Evolutionary conservation across 140 eudicot species (phyloP).

Genomic region (Oenanthe javanica): DNA sequence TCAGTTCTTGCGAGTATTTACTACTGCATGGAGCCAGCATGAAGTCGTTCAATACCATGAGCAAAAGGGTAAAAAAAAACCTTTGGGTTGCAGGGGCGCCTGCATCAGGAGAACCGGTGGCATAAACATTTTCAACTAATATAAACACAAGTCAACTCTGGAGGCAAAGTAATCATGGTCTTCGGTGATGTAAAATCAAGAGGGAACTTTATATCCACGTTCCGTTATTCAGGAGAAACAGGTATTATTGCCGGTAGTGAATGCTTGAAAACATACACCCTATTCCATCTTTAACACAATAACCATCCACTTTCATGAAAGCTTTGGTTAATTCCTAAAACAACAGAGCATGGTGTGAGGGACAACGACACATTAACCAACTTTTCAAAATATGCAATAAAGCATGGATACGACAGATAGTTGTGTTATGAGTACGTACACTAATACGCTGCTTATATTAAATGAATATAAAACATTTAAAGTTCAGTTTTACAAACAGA

Average conservation of each 20-base stretch:
- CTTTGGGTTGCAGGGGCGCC: slow-evolving; percentile 38
- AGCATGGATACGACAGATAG: too few relatives aligned
- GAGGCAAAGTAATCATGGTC: slow-evolving; percentile 24
- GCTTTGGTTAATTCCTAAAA: neutral
- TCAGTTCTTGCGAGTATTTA: slow-evolving; percentile 30
- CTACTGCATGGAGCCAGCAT: slow-evolving; percentile 37
- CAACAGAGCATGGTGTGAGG: too few relatives aligned
- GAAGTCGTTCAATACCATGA: slow-evolving; percentile 46
- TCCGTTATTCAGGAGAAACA: slow-evolving; percentile 34
- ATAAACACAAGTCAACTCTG: neutral
- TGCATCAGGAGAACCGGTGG: slow-evolving; percentile 4
- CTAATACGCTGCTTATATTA: too few relatives aligned
- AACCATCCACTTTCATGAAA: slow-evolving; percentile 15
- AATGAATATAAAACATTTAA: too few relatives aligned
- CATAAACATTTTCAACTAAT: neutral
- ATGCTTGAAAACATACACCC: neutral
- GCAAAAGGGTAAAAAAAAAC: slow-evolving; percentile 64
- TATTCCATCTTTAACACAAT: slow-evolving; percentile 13
- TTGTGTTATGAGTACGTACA: too few relatives aligned
- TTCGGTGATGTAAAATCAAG: slow-evolving; percentile 23
- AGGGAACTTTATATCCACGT: slow-evolving; percentile 14
- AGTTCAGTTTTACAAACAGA: too few relatives aligned
- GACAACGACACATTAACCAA: too few relatives aligned
- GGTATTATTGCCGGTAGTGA: slow-evolving; percentile 8
- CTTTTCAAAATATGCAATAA: too few relatives aligned